Base-by-base conservation (phyloP, 1,284 basidiomycete species). In the Marasmius fiardii region DNA sequence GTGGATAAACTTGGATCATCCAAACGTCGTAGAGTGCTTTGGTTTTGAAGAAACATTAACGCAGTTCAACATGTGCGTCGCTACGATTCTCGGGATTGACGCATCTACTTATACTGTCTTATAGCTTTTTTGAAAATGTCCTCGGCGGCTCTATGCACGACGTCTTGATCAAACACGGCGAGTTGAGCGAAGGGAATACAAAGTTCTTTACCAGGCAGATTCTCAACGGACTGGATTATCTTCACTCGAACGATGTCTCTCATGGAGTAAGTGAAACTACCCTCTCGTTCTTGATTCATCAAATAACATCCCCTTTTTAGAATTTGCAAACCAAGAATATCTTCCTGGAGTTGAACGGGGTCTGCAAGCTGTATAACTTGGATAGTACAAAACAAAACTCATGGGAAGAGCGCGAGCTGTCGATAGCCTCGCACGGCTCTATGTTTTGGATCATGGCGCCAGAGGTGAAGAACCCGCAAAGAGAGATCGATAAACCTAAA, bases 381-480 rank as follows among this genome's bases (percentile, higher is more conserved):
- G 12, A 37, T n/a, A n/a, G 92, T 67, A 88, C 86, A 33, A 86
- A 88, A 44, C 86, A 84, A 4, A 88, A 87, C 66, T 67, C 66
- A 57, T 63, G 71, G 14, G 67, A 65, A 24, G 80, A 86, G 62
- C 80, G 84, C 28, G 80, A 86, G 65, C 79, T 77, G 61, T 80
- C 82, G 51, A 74, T 81, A 7, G 61, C 60, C 54, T 78, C 91
- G 75, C 83, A 83, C 68, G 89, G 89, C 1, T 86, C 85, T 2
- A 77, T 88, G 39, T 90, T 85, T 64, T 92, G 89, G 82, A n/a
- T n/a, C n/a, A 92, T 92, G 89, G 88, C 90, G 4, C 90, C 89
- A 14, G 89, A 92, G 68, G 80, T 89, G 4, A 63, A 75, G 23
- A 63, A 66, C 48, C 58, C 64, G 2, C 61, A 63, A 33, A 61